Evolutionary conservation across 1,139 yeast genomes (phyloP), one percentile per base, ranked within the genome.

Genomic region (Pneumocystis oryctolagi): DNA sequence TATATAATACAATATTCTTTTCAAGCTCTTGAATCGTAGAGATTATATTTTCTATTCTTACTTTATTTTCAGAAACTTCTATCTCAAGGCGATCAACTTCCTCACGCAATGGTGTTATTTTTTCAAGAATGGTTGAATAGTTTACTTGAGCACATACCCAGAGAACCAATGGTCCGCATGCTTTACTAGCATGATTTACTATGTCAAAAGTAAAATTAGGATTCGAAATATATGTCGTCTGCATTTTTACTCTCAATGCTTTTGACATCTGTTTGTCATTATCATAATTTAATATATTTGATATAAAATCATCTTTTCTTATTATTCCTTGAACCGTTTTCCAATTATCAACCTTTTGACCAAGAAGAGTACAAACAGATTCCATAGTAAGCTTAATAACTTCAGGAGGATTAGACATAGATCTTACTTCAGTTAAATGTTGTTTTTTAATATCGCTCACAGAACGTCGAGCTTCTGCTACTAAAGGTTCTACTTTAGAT

Each of bases 401-500:
- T 12, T 83, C 85, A 0, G 98, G 98, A 0, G 98, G 98, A 66
- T 89, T 88, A 3, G 82, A 74, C 95, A 92, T 87, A 47, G 96
- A 85, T 70, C 96, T 77, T 55, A 92, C 77, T 73, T 92, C 98
- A 0, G 95, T 87, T 59, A 92, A 77, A 70, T 92, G 97, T 67
- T 88, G 95, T 72, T 90, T 92, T 73, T 89, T 89, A 67, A 92
- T 92, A 70, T 88, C 87, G 68, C 87, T 87, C 18, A 92, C 97
- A 32, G 96, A 95, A 66, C 81, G 76, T 70, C 85, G 88, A 0
- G 97, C 97, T 67, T 86, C 95, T 2, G 81, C 67, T 5, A 90
- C 85, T 1, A 94, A 86, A 0, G 97, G 96, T 69, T 89, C 95
- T 0, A 92, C 95, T 9, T 78, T 75, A 20, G 82, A 84, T 47